A percentile compares a stretch with the other conserved stretches of the same genome.
Evolutionary conservation across 2,329 filamentous ascomycete genomes (phyloP).

Genomic region (Claviceps paspali): DNA sequence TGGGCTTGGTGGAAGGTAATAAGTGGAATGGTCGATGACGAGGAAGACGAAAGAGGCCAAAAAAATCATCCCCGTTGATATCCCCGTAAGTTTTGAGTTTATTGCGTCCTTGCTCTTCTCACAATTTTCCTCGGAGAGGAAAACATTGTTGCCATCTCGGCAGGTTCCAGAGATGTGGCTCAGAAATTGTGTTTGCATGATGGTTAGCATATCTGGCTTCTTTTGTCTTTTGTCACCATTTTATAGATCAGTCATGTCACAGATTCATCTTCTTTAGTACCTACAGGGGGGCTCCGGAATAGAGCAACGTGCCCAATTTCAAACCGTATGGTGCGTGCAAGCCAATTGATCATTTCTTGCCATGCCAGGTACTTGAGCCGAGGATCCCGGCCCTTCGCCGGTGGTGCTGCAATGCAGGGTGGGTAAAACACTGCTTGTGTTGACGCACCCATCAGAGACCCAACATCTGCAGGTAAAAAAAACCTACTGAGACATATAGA

Average conservation of each 20-base stretch:
- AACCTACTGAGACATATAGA: no score
- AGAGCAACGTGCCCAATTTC: slow-evolving; percentile 5
- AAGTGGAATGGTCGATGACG: no score
- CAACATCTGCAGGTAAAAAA: no score
- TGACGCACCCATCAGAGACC: no score
- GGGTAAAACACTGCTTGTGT: background rate
- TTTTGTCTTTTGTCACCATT: slow-evolving; percentile 2
- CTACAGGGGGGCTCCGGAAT: slow-evolving; percentile 16
- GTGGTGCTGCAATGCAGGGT: no score
- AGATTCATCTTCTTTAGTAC: slow-evolving; percentile 14
- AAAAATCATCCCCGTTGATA: no score
- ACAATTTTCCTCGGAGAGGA: slow-evolving; percentile 5
- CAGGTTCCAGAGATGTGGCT: slow-evolving; percentile 19
- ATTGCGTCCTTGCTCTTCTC: slow-evolving; percentile 1
- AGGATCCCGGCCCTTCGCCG: no score
- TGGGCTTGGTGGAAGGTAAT: no score
- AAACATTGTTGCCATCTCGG: slow-evolving; percentile 16
- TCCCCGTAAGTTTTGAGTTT: no score
- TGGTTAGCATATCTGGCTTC: slow-evolving; percentile 20
- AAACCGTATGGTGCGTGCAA: background rate
- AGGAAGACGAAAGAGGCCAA: no score
- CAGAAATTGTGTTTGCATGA: slow-evolving; percentile 16
- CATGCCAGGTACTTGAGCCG: no score
- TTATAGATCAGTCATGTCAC: slow-evolving; percentile 19
- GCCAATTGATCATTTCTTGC: no score